A percentile compares a stretch with the other conserved stretches of the same genome.
Conservation (phyloP, 2,329 filamentous ascomycete genomes). For the Pseudopyricularia javanii region DNA sequence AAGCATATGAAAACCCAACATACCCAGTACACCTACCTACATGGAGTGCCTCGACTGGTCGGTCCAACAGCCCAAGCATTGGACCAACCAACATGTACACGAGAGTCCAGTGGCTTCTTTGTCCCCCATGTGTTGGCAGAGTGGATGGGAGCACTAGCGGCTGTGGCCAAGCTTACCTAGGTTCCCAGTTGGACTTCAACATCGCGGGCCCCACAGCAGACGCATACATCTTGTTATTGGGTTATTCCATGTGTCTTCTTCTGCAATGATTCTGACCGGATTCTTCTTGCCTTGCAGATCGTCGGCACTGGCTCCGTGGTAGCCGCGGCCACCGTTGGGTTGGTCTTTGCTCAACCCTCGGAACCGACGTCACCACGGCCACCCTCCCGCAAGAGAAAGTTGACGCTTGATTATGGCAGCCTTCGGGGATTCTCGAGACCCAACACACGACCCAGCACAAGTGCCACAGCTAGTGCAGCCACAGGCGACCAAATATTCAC, state of each 20-base stretch:
- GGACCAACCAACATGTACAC: too few relatives aligned
- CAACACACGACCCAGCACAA: constrained; percentile 30
- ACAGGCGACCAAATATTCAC: constrained; percentile 16
- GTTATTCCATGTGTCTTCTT: neutral
- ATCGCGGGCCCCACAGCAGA: neutral
- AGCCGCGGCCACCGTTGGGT: constrained; percentile 45
- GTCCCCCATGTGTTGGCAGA: too few relatives aligned
- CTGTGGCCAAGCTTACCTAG: too few relatives aligned
- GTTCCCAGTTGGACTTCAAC: neutral
- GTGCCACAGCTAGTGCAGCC: constrained; percentile 21
- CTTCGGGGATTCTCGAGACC: constrained; percentile 14
- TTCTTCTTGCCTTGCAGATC: constrained; percentile 27
- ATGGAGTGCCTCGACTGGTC: too few relatives aligned
- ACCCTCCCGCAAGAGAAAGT: constrained; percentile 18
- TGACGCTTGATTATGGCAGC: constrained; percentile 17
- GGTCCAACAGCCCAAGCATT: too few relatives aligned
- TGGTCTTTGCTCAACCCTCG: constrained; percentile 44
- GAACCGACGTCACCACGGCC: constrained; percentile 22
- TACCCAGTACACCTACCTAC: neutral
- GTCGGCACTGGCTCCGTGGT: constrained; percentile 50
- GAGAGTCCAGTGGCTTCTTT: too few relatives aligned
- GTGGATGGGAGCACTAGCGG: too few relatives aligned
- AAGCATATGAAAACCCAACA: neutral
- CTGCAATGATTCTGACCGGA: neutral
- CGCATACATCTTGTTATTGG: neutral